Percentiles rank a stretch among this genome's conserved stretches.
phyloP scores from a whole-genome alignment of 129 eudicot genomes.

The Flaveria bidentis region DNA sequence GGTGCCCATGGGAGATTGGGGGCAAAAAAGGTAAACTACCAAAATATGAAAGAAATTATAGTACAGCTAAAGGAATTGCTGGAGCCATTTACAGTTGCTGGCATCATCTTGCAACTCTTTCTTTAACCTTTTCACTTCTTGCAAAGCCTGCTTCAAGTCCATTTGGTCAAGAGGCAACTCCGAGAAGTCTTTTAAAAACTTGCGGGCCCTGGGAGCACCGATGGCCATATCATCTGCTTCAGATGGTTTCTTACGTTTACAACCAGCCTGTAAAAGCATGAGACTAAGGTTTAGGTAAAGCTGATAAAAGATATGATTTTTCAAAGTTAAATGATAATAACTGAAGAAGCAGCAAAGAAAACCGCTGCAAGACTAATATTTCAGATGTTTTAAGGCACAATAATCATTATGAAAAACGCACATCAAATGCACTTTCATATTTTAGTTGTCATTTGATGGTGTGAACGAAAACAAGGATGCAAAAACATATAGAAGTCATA shows the following conservation, averaged over 20 bases:
- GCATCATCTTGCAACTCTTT: slow-evolving; percentile 74
- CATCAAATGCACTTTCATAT: too few relatives aligned
- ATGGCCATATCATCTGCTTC: slow-evolving; percentile 55
- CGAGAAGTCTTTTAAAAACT: slow-evolving; percentile 70
- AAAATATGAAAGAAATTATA: slow-evolving; percentile 22
- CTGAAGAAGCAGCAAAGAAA: neutral
- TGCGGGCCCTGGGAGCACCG: slow-evolving; percentile 72
- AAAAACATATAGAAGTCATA: too few relatives aligned
- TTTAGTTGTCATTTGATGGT: too few relatives aligned
- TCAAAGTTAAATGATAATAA: neutral
- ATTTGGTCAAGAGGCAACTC: slow-evolving; percentile 83
- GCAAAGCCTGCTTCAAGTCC: slow-evolving; percentile 70
- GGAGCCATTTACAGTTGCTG: slow-evolving; percentile 60
- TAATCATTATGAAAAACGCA: too few relatives aligned
- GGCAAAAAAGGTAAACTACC: slow-evolving; percentile 32
- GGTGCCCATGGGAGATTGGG: slow-evolving; percentile 15
- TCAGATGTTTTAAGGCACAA: too few relatives aligned
- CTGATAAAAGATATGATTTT: neutral
- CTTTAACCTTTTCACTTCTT: slow-evolving; percentile 51
- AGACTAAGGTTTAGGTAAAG: neutral
- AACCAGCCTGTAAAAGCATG: slow-evolving; percentile 46
- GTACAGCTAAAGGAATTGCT: slow-evolving; percentile 58
- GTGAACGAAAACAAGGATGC: too few relatives aligned
- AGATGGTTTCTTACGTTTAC: slow-evolving; percentile 71
- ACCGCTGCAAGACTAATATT: neutral